Conservation (phyloP, 768 basidiomycete genomes). For the Trametes maxima region DNA sequence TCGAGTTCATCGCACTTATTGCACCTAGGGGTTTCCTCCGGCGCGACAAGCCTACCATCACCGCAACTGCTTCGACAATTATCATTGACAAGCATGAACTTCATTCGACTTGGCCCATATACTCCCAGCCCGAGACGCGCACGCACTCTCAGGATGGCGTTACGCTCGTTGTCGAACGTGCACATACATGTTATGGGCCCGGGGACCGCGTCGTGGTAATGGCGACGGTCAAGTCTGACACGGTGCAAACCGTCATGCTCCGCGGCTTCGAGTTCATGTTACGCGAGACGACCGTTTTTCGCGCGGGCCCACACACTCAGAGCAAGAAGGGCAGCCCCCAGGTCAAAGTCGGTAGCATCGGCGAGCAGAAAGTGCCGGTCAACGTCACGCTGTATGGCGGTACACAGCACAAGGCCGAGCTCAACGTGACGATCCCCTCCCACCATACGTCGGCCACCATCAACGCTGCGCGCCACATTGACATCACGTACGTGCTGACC, state of each 20-base stretch:
- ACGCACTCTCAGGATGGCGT: slow-evolving; percentile 66
- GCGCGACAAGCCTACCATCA: slow-evolving; percentile 69
- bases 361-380: slow-evolving; percentile 71
- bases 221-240: slow-evolving; percentile 74
- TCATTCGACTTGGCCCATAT: slow-evolving; percentile 92
- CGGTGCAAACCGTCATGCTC: slow-evolving; percentile 65
- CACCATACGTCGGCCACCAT: slow-evolving; percentile 82
- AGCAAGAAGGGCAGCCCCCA: slow-evolving; percentile 64
- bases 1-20: slow-evolving; percentile 1
- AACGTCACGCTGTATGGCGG: slow-evolving; percentile 77
- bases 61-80: slow-evolving; percentile 69
- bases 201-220: slow-evolving; percentile 77
- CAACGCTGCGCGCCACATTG: slow-evolving; percentile 81
- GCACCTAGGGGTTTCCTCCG: slow-evolving; percentile 73
- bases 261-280: slow-evolving; percentile 84
- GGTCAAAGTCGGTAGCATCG: slow-evolving; percentile 54
- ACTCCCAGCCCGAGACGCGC: slow-evolving; percentile 77
- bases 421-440: slow-evolving; percentile 67
- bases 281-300: slow-evolving; percentile 75
- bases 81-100: slow-evolving; percentile 93
- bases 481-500: slow-evolving; percentile 77
- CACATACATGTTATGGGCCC: slow-evolving; percentile 81
- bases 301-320: slow-evolving; percentile 55
- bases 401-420: slow-evolving; percentile 69
- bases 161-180: slow-evolving; percentile 74